Percentiles rank a stretch among this genome's conserved stretches.
These are phyloP conservation scores for Saturnispora serradocipensis DNA, from an alignment of 805 yeast genomes.

Conservation along the genomic window DNA sequence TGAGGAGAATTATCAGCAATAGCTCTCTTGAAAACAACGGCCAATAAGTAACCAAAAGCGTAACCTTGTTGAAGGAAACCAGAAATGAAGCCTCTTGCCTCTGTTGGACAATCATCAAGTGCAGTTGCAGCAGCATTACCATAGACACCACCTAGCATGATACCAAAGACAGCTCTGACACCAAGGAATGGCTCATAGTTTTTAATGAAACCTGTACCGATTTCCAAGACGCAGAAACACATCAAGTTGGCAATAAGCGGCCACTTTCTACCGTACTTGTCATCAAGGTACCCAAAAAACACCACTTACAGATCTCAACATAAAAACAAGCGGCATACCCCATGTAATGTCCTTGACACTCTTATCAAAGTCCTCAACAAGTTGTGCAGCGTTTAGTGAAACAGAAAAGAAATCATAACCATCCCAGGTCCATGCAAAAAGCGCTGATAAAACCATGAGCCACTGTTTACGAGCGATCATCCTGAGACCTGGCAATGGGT, in stretches of 20 bases:
- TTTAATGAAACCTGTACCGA: slow-evolving; percentile 54
- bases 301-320: slow-evolving; percentile 63
- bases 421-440: slow-evolving; percentile 56
- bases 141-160: slow-evolving; percentile 48
- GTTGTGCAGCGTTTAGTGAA: slow-evolving; percentile 38
- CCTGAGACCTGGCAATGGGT: slow-evolving; percentile 54
- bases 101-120: slow-evolving; percentile 43
- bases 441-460: slow-evolving; percentile 46
- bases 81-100: slow-evolving; percentile 49
- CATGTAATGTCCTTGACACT: slow-evolving; percentile 46
- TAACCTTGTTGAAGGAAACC: slow-evolving; percentile 78
- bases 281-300: slow-evolving; percentile 51
- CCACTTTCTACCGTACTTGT: slow-evolving; percentile 52
- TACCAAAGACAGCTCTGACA: slow-evolving; percentile 55
- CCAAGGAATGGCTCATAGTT: slow-evolving; percentile 50
- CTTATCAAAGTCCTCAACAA: slow-evolving; percentile 38
- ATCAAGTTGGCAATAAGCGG: slow-evolving; percentile 41
- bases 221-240: slow-evolving; percentile 43
- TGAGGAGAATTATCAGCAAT: slow-evolving; percentile 43
- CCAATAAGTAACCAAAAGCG: slow-evolving; percentile 58
- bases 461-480: slow-evolving; percentile 45
- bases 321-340: slow-evolving; percentile 60
- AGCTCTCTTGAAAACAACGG: slow-evolving; percentile 57
- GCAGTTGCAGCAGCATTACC: slow-evolving; percentile 48
- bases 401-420: slow-evolving; percentile 56